These are phyloP conservation scores for Penicillium janthinellum DNA, from an alignment of 2,329 filamentous ascomycete genomes.

Conservation along the genomic window DNA sequence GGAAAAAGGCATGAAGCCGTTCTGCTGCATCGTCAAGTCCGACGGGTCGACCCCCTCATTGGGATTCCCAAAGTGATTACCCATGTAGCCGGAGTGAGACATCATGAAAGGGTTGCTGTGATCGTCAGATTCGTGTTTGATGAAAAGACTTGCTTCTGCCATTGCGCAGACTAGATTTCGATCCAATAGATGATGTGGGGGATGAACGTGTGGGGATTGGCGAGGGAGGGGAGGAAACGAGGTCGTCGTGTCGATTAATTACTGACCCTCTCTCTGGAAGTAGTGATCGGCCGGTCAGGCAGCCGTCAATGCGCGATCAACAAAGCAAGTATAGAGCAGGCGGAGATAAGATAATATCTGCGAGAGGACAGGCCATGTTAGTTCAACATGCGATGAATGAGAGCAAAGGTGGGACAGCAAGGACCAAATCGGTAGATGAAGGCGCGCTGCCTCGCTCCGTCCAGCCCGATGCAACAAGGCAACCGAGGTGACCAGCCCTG, in stretches of 20 bases:
- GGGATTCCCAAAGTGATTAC: constrained; percentile 56
- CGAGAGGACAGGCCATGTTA: constrained; percentile 10
- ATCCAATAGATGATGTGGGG: constrained; percentile 11
- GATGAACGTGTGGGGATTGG: constrained; percentile 8
- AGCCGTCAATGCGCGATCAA: constrained; percentile 14
- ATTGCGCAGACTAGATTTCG: constrained; percentile 39
- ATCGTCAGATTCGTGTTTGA: constrained; percentile 70
- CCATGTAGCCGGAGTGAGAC: constrained; percentile 54
- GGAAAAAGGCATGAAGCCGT: constrained; percentile 56
- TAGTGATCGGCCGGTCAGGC: constrained; percentile 12
- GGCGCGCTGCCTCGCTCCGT: constrained; percentile 9
- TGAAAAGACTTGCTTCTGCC: constrained; percentile 62
- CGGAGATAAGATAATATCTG: constrained; percentile 8
- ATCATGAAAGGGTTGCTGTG: constrained; percentile 56
- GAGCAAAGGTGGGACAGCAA: not conserved
- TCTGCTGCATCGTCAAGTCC: constrained; percentile 70
- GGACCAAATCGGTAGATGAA: constrained; percentile 15
- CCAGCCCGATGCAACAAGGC: constrained; percentile 20
- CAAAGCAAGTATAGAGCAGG: constrained; percentile 6
- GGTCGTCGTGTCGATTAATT: constrained; percentile 11
- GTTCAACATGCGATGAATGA: constrained; percentile 5
- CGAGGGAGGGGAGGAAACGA: constrained; percentile 11
- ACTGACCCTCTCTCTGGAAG: constrained; percentile 24
- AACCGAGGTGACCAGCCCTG: constrained; percentile 5
- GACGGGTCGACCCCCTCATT: constrained; percentile 77